Percentiles rank a stretch among this genome's conserved stretches.
Conservation (phyloP, 768 basidiomycete species). For the Boletus barrowsii region DNA sequence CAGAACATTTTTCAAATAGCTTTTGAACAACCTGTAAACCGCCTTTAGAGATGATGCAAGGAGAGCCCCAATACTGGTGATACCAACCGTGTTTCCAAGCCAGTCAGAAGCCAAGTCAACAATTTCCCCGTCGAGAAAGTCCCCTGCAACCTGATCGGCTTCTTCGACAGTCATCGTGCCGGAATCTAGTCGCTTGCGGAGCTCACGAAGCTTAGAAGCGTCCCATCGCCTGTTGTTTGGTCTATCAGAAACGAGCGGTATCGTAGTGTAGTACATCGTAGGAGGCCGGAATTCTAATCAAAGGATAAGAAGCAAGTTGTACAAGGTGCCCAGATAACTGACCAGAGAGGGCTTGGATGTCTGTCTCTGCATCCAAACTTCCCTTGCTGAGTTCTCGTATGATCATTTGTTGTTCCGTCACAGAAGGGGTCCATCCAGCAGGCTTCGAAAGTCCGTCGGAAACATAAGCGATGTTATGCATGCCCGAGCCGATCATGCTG, state of each 20-base stretch:
- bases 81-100: constrained; percentile 82
- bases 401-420: constrained; percentile 96
- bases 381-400: constrained; percentile 88
- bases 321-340: constrained; percentile 26
- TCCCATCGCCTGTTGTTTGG: constrained; percentile 89
- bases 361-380: constrained; percentile 72
- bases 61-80: background rate
- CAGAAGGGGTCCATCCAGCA: constrained; percentile 64
- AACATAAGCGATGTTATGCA: constrained; percentile 54
- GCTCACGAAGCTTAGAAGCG: constrained; percentile 87
- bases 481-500: constrained; percentile 80
- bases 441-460: constrained; percentile 59
- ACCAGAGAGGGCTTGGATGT: constrained; percentile 87
- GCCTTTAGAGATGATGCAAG: constrained; percentile 2
- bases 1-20: constrained; percentile 87
- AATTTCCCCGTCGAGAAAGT: constrained; percentile 91
- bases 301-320: constrained; percentile 9
- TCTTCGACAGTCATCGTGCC: constrained; percentile 80
- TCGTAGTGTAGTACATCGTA: constrained; percentile 94
- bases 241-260: constrained; percentile 85
- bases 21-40: constrained; percentile 84
- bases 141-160: constrained; percentile 84
- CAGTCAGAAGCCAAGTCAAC: constrained; percentile 96
- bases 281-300: constrained; percentile 81
- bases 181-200: constrained; percentile 92